Percentiles rank a stretch among this genome's conserved stretches.
phyloP scores from a whole-genome alignment of 108 stramenopile species.

The Cyclotella distinguenda region DNA sequence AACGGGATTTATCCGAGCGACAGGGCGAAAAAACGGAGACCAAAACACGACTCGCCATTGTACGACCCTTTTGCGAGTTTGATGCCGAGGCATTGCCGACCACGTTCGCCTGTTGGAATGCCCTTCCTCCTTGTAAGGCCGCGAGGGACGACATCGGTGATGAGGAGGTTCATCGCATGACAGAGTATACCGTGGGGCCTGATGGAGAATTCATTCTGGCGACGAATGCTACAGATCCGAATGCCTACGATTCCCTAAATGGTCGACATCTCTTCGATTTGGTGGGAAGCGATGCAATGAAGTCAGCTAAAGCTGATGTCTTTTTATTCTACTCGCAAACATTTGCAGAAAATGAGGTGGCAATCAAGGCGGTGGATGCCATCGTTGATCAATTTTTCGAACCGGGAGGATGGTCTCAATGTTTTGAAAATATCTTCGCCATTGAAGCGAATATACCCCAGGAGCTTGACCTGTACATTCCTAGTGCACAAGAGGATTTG shows the following conservation, averaged over 20 bases:
- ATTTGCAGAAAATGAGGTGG: slow-evolving; percentile 54
- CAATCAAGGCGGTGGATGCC: slow-evolving; percentile 57
- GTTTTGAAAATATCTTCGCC: slow-evolving; percentile 65
- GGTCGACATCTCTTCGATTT: slow-evolving; percentile 43
- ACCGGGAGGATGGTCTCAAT: slow-evolving; percentile 63
- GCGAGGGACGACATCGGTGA: slow-evolving; percentile 52
- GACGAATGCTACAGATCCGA: slow-evolving; percentile 11
- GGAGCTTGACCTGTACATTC: slow-evolving; percentile 52
- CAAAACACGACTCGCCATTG: slow-evolving; percentile 54
- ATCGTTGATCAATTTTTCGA: slow-evolving; percentile 65
- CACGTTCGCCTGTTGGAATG: slow-evolving; percentile 62
- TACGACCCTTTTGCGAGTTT: slow-evolving; percentile 64
- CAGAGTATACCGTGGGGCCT: slow-evolving; percentile 15
- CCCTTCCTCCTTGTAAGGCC: slow-evolving; percentile 57
- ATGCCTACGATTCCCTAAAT: neutral
- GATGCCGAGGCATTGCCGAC: slow-evolving; percentile 63
- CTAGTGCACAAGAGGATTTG: slow-evolving; percentile 52
- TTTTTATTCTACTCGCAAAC: slow-evolving; percentile 73
- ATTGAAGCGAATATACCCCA: slow-evolving; percentile 69
- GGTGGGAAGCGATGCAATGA: slow-evolving; percentile 54
- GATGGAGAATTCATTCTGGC: slow-evolving; percentile 24
- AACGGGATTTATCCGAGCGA: slow-evolving; percentile 9
- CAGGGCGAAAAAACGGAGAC: slow-evolving; percentile 14
- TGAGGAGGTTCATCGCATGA: slow-evolving; percentile 32
- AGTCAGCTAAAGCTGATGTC: slow-evolving; percentile 56